phyloP scores from a whole-genome alignment of 441 rosid species.

The Corymbia citriodora region DNA sequence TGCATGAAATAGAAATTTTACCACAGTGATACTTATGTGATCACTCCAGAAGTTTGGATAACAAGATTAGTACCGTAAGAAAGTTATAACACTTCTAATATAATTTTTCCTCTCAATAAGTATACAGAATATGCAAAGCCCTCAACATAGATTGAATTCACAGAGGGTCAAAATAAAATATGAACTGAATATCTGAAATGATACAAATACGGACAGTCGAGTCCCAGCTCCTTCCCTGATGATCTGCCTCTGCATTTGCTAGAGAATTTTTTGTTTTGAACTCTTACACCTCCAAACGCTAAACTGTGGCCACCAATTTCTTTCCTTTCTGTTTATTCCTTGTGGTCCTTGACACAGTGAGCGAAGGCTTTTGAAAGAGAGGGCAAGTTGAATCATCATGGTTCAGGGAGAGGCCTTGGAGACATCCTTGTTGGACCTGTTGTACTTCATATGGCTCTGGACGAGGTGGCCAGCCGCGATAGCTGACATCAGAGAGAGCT shows the following conservation, averaged over 20 bases:
- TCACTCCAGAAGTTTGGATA: neutral
- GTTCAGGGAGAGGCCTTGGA: neutral
- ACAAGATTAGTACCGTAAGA: neutral
- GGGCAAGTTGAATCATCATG: neutral
- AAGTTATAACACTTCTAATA: neutral
- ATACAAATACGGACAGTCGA: neutral
- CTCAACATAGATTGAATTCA: neutral
- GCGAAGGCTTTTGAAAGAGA: neutral
- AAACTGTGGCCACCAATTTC: neutral
- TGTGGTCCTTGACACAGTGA: neutral
- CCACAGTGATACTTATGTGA: neutral
- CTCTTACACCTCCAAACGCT: neutral
- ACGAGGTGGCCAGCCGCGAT: neutral
- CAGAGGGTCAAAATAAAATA: neutral
- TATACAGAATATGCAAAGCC: neutral
- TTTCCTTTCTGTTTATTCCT: neutral
- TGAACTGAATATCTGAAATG: neutral
- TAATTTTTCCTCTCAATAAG: neutral
- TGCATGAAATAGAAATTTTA: accelerated
- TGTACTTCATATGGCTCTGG: slow-evolving; percentile 1
- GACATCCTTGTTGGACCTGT: neutral
- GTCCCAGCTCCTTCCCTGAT: neutral
- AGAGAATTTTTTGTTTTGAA: no score
- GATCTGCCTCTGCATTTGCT: neutral
- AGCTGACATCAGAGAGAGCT: neutral